Evolutionary conservation across 805 yeast genomes (phyloP).

Genomic region (Monosporozyma siamensis): DNA sequence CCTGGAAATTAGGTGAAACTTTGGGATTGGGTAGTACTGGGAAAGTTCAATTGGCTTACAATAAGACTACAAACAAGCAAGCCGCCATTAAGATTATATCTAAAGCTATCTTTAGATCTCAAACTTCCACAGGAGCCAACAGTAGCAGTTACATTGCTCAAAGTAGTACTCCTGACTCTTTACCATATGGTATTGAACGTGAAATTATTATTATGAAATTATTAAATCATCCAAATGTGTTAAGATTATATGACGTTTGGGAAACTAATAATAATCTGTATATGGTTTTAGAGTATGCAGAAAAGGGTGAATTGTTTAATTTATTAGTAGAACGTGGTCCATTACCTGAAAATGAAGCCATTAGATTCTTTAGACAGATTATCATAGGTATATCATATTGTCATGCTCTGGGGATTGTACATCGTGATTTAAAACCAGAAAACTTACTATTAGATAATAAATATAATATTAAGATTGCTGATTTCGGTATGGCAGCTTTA

Average conservation of each 20-base stretch:
- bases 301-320: slow-evolving; percentile 95
- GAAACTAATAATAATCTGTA: slow-evolving; percentile 76
- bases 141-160: slow-evolving; percentile 13
- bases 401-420: slow-evolving; percentile 80
- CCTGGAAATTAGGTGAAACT: slow-evolving; percentile 94
- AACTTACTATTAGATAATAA: slow-evolving; percentile 71
- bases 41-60: slow-evolving; percentile 85
- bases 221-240: slow-evolving; percentile 66
- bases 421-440: slow-evolving; percentile 80
- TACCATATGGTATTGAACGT: slow-evolving; percentile 79
- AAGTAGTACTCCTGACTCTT: slow-evolving; percentile 38
- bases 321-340: slow-evolving; percentile 82
- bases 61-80: slow-evolving; percentile 70
- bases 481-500: slow-evolving; percentile 98
- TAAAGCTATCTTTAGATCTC: slow-evolving; percentile 48
- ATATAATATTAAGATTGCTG: slow-evolving; percentile 90
- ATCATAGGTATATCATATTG: slow-evolving; percentile 76
- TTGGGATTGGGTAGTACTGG: slow-evolving; percentile 97
- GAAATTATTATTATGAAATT: slow-evolving; percentile 81
- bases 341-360: slow-evolving; percentile 81
- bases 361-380: slow-evolving; percentile 80
- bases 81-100: slow-evolving; percentile 98
- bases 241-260: slow-evolving; percentile 80
- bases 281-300: slow-evolving; percentile 87
- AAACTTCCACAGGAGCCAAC: slow-evolving; percentile 22